Percentiles rank a stretch among this genome's conserved stretches.
Conservation (phyloP, 2,329 filamentous ascomycete species). For the Stachybotrys elegans region DNA sequence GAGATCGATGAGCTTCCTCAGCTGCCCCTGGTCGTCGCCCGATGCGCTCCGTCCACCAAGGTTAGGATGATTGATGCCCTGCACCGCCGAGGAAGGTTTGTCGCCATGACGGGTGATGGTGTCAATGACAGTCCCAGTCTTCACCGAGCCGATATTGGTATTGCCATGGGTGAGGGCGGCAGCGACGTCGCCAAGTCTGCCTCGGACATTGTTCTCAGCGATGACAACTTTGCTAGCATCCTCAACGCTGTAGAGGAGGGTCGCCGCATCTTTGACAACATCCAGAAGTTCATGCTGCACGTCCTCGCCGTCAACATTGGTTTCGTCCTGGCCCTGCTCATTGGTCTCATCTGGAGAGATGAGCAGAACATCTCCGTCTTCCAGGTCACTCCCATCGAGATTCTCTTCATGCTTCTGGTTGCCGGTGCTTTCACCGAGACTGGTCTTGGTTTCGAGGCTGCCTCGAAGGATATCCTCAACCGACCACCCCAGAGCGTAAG, state of each 20-base stretch:
- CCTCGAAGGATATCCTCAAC: constrained; percentile 55
- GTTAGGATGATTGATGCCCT: constrained; percentile 72
- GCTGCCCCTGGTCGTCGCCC: constrained; percentile 61
- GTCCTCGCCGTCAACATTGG: constrained; percentile 63
- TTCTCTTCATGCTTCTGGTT: constrained; percentile 72
- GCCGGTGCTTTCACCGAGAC: constrained; percentile 68
- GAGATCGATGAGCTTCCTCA: constrained; percentile 59
- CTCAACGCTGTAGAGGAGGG: constrained; percentile 55
- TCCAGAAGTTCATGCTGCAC: constrained; percentile 66
- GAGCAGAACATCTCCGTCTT: constrained; percentile 59
- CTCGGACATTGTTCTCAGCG: constrained; percentile 59
- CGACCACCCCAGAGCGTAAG: constrained; percentile 14
- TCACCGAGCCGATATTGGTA: constrained; percentile 63
- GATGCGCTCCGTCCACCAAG: constrained; percentile 67
- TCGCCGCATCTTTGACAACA: constrained; percentile 64
- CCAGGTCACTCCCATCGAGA: constrained; percentile 64
- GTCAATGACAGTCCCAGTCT: constrained; percentile 66
- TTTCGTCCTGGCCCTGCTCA: constrained; percentile 60
- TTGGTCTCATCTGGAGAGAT: constrained; percentile 67
- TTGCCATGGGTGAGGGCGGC: constrained; percentile 61
- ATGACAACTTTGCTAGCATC: constrained; percentile 57
- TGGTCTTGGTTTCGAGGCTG: constrained; percentile 65
- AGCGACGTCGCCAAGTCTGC: constrained; percentile 68
- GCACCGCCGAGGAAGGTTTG: constrained; percentile 56
- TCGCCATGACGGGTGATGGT: constrained; percentile 67